phyloP scores from a whole-genome alignment of 2,329 filamentous ascomycete genomes.

The Colletotrichum coccodes region DNA sequence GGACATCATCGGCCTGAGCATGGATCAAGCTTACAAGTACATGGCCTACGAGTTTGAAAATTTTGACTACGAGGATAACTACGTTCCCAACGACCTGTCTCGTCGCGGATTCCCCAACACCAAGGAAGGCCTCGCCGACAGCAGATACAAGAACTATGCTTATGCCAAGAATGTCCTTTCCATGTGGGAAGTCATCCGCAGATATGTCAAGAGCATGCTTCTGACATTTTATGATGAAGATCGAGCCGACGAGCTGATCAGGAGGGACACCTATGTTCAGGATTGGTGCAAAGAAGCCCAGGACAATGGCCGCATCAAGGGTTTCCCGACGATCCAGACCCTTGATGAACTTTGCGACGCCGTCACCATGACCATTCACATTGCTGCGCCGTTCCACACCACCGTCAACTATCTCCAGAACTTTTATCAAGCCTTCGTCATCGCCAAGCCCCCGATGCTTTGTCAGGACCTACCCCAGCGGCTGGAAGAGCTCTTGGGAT shows the following conservation, averaged over 20 bases:
- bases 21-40: constrained; percentile 47
- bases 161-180: constrained; percentile 57
- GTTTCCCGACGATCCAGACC: constrained; percentile 54
- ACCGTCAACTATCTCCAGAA: constrained; percentile 63
- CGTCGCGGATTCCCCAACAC: constrained; percentile 53
- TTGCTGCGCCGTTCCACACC: constrained; percentile 59
- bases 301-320: constrained; percentile 48
- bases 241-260: constrained; percentile 42
- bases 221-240: constrained; percentile 43
- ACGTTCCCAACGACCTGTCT: constrained; percentile 56
- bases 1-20: constrained; percentile 52
- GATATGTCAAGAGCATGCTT: constrained; percentile 53
- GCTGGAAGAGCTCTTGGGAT: constrained; percentile 40
- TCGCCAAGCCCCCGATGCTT: constrained; percentile 53
- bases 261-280: constrained; percentile 44
- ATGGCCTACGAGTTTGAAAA: constrained; percentile 51
- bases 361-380: constrained; percentile 63
- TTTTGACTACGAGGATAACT: constrained; percentile 55
- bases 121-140: constrained; percentile 41
- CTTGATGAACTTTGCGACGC: constrained; percentile 54
- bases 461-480: constrained; percentile 44
- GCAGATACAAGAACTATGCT: constrained; percentile 58
- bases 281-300: constrained; percentile 54
- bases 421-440: constrained; percentile 60
- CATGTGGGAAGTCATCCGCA: constrained; percentile 54